Conservation (phyloP, 2,329 filamentous ascomycete genomes). For the Albophoma yamanashiensis region DNA sequence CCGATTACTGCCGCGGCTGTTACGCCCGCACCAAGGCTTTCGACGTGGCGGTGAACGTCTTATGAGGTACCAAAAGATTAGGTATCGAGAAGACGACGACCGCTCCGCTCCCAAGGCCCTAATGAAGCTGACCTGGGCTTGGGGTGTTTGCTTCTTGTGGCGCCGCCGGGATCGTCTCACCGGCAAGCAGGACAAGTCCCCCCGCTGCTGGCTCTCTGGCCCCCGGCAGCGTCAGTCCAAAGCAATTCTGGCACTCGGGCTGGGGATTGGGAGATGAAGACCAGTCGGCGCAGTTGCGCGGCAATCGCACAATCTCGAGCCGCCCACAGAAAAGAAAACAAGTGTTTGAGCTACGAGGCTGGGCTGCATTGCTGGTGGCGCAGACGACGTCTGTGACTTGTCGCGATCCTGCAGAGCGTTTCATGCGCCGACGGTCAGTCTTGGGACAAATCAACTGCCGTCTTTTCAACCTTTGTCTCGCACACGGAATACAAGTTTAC, state of each 20-base stretch:
- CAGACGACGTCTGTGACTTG: constrained; percentile 16
- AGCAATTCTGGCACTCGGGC: not conserved
- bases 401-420: constrained; percentile 13
- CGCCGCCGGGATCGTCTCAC: not conserved
- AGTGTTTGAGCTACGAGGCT: not conserved
- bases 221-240: not conserved
- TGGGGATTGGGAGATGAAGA: not conserved
- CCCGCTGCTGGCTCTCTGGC: not conserved
- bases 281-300: not conserved
- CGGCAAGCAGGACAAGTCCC: not conserved
- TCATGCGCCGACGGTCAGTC: constrained; percentile 5
- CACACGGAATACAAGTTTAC: not conserved
- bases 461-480: not conserved
- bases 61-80: not conserved
- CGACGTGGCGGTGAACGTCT: not conserved
- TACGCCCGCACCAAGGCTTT: not conserved
- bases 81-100: not conserved
- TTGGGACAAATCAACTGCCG: not conserved
- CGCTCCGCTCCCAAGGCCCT: not conserved
- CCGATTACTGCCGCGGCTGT: not conserved
- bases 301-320: not conserved
- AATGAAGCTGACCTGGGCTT: not conserved
- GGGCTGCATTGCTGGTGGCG: constrained; percentile 6
- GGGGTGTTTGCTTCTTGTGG: not conserved
- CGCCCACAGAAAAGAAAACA: not conserved